Base-by-base conservation (phyloP, 2,329 filamentous ascomycete genomes). In the Cladosporium sp. region DNA sequence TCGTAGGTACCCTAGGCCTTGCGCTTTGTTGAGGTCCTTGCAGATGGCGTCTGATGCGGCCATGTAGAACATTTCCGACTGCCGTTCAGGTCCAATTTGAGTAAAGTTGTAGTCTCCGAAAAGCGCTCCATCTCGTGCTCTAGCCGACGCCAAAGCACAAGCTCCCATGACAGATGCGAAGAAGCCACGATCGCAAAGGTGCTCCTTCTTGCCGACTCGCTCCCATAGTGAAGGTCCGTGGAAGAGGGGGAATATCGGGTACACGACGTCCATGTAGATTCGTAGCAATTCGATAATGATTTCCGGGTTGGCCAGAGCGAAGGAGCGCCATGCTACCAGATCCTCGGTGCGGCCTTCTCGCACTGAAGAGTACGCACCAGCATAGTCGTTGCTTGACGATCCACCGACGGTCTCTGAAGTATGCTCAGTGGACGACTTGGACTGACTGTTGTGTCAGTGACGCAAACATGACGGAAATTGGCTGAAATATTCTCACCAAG, bases 221-320 rank as follows among this genome's bases (percentile, higher is more conserved):
- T 67, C 59, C 20, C 68, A 59, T 38, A 75, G 67, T 15, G 69
- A 72, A n/a, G 67, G 67, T 30, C 68, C 68, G 57, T 79, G 73
- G 55, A 79, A 79, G 20, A 78, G 62, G 4, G 76, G 76, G 52
- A 77, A 74, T 42, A 78, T 72, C 2, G 76, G 76, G 59, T 78
- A 78, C n/a, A 78, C 71, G 38, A 76, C 69, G 51, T 78, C 72
- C 59, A 76, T 74, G 63, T 77, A 78, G 13, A 78, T 65, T 13
- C 74, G 68, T 19, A 76, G 65, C 62, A 57, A 69, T 65, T 57
- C 54, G 43, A 67, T 62, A 36, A 77, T 70, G 35, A 64, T 64
- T 22, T 55, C 58, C 43, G 69, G 62, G 56, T 64, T 67, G n/a
- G 67, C 66, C 29, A 71, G 59, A 8, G 65, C 65, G 52, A 72